These are phyloP conservation scores for Solanum paucissectum DNA, from an alignment of 257 asterid species.

Conservation along the genomic window DNA sequence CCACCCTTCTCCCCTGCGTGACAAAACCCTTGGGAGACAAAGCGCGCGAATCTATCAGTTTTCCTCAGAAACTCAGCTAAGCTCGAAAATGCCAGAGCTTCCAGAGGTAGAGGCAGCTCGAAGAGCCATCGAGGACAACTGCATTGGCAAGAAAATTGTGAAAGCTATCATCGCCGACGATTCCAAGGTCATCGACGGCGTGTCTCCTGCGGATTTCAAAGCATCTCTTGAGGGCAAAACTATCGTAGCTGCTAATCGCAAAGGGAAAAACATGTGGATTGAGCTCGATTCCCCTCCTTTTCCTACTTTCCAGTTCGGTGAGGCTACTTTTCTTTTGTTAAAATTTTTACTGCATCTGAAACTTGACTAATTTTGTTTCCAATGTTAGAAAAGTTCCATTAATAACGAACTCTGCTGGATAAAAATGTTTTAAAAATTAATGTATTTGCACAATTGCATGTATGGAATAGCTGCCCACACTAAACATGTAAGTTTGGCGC, in stretches of 20 bases:
- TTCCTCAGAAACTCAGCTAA: not conserved
- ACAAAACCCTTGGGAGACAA: not conserved
- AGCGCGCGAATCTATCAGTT: not conserved
- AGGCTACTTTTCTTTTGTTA: not conserved
- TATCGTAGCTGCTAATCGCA: conserved; percentile 78
- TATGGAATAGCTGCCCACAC: not conserved
- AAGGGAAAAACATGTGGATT: conserved; percentile 98
- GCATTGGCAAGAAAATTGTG: conserved; percentile 64
- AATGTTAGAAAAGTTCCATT: not conserved
- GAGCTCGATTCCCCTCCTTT: conserved; percentile 89
- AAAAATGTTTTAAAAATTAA: not conserved
- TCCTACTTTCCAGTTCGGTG: conserved; percentile 95
- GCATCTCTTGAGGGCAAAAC: conserved; percentile 71
- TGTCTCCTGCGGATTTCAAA: conserved; percentile 62
- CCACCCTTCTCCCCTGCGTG: not conserved
- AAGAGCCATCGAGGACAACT: conserved; percentile 67
- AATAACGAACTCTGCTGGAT: not conserved
- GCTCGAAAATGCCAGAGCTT: conserved; percentile 76
- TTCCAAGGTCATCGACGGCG: conserved; percentile 73
- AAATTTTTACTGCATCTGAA: not conserved
- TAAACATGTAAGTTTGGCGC: not conserved
- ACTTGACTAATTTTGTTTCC: not conserved
- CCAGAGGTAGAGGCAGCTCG: conserved; percentile 99
- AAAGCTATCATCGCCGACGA: conserved; percentile 69
- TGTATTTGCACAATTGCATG: not conserved